Evolutionary conservation across 108 stramenopile genomes (phyloP), one percentile per base, ranked within the genome.

Genomic region (Cyclotella choctawhatcheeana): DNA sequence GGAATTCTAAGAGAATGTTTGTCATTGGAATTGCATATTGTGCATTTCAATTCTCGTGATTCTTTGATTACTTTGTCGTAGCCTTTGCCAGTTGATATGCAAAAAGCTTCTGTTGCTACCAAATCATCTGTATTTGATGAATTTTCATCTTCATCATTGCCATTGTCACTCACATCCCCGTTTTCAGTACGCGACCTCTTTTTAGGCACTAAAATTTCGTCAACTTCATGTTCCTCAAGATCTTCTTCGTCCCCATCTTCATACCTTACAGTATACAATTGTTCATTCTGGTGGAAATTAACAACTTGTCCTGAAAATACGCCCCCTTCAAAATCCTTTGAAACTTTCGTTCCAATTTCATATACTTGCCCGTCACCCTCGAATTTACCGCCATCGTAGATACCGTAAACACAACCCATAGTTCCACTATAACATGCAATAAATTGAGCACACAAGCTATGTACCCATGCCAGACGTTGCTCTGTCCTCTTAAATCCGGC

Each of bases 401-500:
- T 50, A 1, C 82, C 78, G 27, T 73, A 83, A 0, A 83, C 78
- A 27, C 44, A 64, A 7, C 82, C 74, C 17, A n/a, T 22, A 0
- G 67, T 75, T 5, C 27, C 1, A 48, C 76, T 66, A n/a, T n/a
- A n/a, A n/a, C n/a, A n/a, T n/a, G n/a, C n/a, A 21, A 84, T 78
- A 10, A 68, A 54, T 18, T 60, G 37, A 17, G 82, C 86, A 58
- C 86, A 87, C 8, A 84, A 35, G 0, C 81, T 74, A 58, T 87
- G 86, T 20, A 82, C 86, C 86, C 86, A 87, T 12, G 80, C 86
- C 51, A 87, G 35, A 50, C 64, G 54, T 31, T 58, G 64, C 33
- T 58, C 63, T 6, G 1, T 52, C 33, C 33, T 66, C 13, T 56
- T 55, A 48, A 56, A 55, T 29, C 65, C 59, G 13, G 31, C 68